Evolutionary conservation across 225 moss, liverwort and hornwort genomes (phyloP), one percentile per base, ranked within the genome.

Genomic region (Straminergon stramineum): DNA sequence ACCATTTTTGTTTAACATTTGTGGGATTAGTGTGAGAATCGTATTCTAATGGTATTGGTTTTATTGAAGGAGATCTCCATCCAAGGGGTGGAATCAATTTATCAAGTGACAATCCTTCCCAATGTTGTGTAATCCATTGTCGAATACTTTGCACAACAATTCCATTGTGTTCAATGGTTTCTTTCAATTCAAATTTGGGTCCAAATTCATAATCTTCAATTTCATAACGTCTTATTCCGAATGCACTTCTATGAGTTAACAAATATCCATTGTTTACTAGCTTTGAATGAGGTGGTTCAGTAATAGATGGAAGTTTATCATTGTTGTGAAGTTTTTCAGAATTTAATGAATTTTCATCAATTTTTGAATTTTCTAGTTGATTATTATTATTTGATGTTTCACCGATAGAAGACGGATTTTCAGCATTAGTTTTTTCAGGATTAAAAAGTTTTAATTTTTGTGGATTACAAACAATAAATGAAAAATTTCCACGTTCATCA

Each of bases 401-500:
- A 81, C 26, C 62, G 57, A 32, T 52, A 8, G 31, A 17, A 85
- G 45, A 19, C 12, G 4, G 8, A 66, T 87, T 58, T 7, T 52
- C 20, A 52, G 4, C 10, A 75, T 66, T 51, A 10, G 2, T 4
- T 57, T 37, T 82, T 64, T 74, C 0, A 1, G 0, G 10, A 23
- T 4, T 0, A 22, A 1, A 3, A 31, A 0, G 3, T 1, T 70
- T 63, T 16, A 69, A 26, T 22, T 79, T 91, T 10, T 62, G 24
- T 45, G 83, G 92, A 81, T 92, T 91, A 65, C 87, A 93, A 55
- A 92, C 83, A 61, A 93, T 64, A 56, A 93, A 93, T 63, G 89
- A 87, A 91, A 93, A 93, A 76, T 91, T 93, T 45, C 92, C 92
- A 68, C 62, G 62, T 81, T 93, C 92, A 83, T 91, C 89, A 83